phyloP scores from a whole-genome alignment of 2,329 filamentous ascomycete species.

The Cucurbitaria berberidis region DNA sequence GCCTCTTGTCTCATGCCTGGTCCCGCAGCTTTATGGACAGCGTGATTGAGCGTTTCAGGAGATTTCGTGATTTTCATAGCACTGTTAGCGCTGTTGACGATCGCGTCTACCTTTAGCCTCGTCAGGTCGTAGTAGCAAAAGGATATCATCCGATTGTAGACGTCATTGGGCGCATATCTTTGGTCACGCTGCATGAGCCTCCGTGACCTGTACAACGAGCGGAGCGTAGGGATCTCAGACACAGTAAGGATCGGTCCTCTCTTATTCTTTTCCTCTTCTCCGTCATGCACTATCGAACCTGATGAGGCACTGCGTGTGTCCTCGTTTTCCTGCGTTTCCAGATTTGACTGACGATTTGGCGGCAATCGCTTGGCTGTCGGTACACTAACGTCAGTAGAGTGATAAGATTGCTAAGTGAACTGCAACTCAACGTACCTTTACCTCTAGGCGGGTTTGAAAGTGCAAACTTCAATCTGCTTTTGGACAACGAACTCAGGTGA shows the following conservation, averaged over 20 bases:
- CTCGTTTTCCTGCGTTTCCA: neutral
- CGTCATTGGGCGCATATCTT: constrained; percentile 37
- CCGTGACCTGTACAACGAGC: constrained; percentile 33
- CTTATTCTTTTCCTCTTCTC: neutral
- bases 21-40: constrained; percentile 39
- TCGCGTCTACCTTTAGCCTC: constrained; percentile 42
- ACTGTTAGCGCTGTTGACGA: constrained; percentile 40
- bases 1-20: constrained; percentile 32
- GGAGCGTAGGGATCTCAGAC: constrained; percentile 35
- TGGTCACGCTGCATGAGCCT: constrained; percentile 34
- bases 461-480: constrained; percentile 26
- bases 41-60: constrained; percentile 28
- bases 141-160: constrained; percentile 39
- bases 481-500: constrained; percentile 15
- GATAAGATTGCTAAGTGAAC: neutral
- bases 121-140: constrained; percentile 42
- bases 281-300: constrained; percentile 13
- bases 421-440: neutral
- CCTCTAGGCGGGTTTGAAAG: neutral
- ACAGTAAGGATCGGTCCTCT: constrained; percentile 15
- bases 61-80: constrained; percentile 15
- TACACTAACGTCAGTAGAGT: neutral
- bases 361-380: neutral
- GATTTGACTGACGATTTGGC: constrained; percentile 3
- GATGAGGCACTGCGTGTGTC: constrained; percentile 18